phyloP scores from a whole-genome alignment of 2,329 filamentous ascomycete species.

The Pseudogymnoascus sp. region DNA sequence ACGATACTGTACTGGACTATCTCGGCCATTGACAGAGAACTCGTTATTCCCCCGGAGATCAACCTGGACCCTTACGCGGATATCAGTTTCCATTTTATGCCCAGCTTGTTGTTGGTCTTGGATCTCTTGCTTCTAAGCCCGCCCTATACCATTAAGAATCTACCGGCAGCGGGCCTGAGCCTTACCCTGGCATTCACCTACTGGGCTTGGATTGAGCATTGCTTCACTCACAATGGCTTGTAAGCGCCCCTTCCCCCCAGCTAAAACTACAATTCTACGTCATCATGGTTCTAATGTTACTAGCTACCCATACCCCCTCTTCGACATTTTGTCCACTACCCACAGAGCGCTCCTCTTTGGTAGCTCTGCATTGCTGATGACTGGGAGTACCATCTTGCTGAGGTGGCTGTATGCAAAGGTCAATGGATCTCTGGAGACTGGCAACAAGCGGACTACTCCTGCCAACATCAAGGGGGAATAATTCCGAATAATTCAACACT shows the following conservation, averaged over 20 bases:
- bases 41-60: constrained; percentile 47
- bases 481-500: constrained; percentile 13
- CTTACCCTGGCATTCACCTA: constrained; percentile 55
- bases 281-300: constrained; percentile 17
- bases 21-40: constrained; percentile 41
- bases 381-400: constrained; percentile 56
- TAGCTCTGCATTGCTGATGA: constrained; percentile 63
- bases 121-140: constrained; percentile 64
- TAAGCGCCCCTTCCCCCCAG: constrained; percentile 29
- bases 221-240: constrained; percentile 59
- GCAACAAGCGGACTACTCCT: constrained; percentile 25
- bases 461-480: constrained; percentile 22
- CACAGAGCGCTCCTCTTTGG: constrained; percentile 63
- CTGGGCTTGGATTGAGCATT: constrained; percentile 71
- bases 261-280: background rate
- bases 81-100: constrained; percentile 57
- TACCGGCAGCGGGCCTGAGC: constrained; percentile 51
- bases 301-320: constrained; percentile 83
- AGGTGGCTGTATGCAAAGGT: constrained; percentile 61
- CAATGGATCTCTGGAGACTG: constrained; percentile 44
- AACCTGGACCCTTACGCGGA: constrained; percentile 49
- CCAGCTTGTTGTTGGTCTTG: constrained; percentile 53
- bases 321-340: constrained; percentile 55
- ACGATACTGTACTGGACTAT: constrained; percentile 67
- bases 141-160: constrained; percentile 58